Evolutionary conservation across 2,329 filamentous ascomycete genomes (phyloP).

Genomic region (Sarocladium oryzae): DNA sequence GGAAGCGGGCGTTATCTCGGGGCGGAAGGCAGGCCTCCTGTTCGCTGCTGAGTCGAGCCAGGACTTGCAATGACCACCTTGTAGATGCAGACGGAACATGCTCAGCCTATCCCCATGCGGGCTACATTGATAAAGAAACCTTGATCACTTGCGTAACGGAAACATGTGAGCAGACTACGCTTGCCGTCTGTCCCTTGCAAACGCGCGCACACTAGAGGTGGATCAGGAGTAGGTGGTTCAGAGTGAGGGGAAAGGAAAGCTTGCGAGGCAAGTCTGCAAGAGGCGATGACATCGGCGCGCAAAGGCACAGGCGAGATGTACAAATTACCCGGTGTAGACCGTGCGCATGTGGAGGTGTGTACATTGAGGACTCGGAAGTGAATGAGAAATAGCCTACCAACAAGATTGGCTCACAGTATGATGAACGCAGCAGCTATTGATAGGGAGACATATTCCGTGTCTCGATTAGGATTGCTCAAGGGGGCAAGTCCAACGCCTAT

Average conservation of each 20-base stretch:
- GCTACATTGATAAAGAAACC: constrained; percentile 4
- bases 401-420: background rate
- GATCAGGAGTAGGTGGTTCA: background rate
- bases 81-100: constrained; percentile 1
- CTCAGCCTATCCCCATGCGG: background rate
- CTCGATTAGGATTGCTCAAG: background rate
- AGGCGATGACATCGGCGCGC: background rate
- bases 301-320: background rate
- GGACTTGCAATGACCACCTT: constrained; percentile 2
- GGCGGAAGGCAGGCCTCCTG: constrained; percentile 4
- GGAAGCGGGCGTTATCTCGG: constrained; percentile 5
- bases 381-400: background rate
- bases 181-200: background rate
- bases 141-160: background rate
- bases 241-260: background rate
- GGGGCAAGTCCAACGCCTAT: background rate
- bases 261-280: background rate
- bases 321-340: background rate
- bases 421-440: background rate
- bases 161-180: background rate
- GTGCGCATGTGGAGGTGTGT: background rate
- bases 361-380: background rate
- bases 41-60: background rate
- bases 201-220: background rate
- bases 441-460: background rate